Conservation (phyloP, 2,329 filamentous ascomycete genomes). For the Neofusicoccum parvum region DNA sequence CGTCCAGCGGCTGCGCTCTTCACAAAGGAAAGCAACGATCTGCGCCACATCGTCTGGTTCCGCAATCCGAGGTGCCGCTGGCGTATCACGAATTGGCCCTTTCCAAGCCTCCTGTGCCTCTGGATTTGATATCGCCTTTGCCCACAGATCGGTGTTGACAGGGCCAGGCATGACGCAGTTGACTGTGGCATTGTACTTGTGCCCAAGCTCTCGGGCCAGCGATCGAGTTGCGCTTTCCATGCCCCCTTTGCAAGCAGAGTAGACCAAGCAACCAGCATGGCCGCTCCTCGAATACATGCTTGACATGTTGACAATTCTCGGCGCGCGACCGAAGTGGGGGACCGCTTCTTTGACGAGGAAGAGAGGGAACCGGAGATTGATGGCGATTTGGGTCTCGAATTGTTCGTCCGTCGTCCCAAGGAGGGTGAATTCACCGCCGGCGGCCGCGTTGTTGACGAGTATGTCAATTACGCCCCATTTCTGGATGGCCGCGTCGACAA, state of each 20-base stretch:
- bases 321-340: constrained; percentile 49
- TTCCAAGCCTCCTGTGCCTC: not conserved
- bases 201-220: constrained; percentile 61
- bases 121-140: not conserved
- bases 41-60: constrained; percentile 57
- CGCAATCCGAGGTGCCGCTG: constrained; percentile 55
- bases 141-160: constrained; percentile 58
- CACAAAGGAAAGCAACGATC: constrained; percentile 59
- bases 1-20: constrained; percentile 45
- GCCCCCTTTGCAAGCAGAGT: constrained; percentile 61
- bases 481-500: constrained; percentile 38
- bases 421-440: constrained; percentile 29
- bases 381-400: constrained; percentile 56
- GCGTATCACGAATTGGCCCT: constrained; percentile 51
- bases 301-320: constrained; percentile 62
- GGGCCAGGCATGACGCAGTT: constrained; percentile 65
- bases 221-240: constrained; percentile 62
- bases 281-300: constrained; percentile 55
- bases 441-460: constrained; percentile 46
- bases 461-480: constrained; percentile 49
- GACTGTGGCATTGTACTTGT: constrained; percentile 57
- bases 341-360: constrained; percentile 57
- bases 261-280: constrained; percentile 52
- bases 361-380: constrained; percentile 59
- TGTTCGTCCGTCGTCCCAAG: constrained; percentile 50